Conservation (phyloP, 2,329 filamentous ascomycete genomes). For the Ambrosiella xylebori region DNA sequence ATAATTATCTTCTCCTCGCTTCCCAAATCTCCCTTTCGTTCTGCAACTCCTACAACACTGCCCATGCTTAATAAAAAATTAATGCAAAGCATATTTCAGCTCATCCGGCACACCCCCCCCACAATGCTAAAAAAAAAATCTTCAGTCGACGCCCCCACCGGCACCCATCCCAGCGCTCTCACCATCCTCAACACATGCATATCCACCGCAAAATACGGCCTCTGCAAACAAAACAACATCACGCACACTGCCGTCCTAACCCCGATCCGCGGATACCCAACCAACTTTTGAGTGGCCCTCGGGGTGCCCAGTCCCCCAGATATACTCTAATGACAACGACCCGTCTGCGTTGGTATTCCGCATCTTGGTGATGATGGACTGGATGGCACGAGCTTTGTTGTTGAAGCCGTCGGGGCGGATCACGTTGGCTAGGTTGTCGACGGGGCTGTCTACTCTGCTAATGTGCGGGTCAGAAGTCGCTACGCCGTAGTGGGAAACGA, state of each 20-base stretch:
- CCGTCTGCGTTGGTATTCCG: not conserved
- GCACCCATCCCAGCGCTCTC: slow-evolving; percentile 26
- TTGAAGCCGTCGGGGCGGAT: slow-evolving; percentile 55
- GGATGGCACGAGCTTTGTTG: slow-evolving; percentile 57
- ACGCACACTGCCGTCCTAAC: slow-evolving; percentile 41
- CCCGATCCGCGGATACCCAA: slow-evolving; percentile 34
- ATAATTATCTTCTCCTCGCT: too few relatives aligned
- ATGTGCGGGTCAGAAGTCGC: slow-evolving; percentile 45
- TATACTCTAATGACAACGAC: slow-evolving; percentile 34
- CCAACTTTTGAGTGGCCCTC: slow-evolving; percentile 33
- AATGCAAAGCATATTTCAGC: too few relatives aligned
- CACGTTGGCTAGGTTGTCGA: slow-evolving; percentile 45
- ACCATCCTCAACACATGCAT: slow-evolving; percentile 38
- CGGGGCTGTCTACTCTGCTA: slow-evolving; percentile 58
- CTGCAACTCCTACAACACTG: too few relatives aligned
- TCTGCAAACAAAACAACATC: slow-evolving; percentile 36
- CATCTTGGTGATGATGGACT: slow-evolving; percentile 54
- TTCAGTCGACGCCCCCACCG: too few relatives aligned
- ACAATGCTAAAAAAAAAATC: too few relatives aligned
- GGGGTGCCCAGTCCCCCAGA: slow-evolving; percentile 27
- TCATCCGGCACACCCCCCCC: too few relatives aligned
- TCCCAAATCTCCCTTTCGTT: too few relatives aligned
- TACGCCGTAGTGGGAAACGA: slow-evolving; percentile 47
- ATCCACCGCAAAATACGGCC: slow-evolving; percentile 39
- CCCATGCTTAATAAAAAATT: too few relatives aligned